These are phyloP conservation scores for Leccinum fallax DNA, from an alignment of 1,284 basidiomycete genomes.

Conservation along the genomic window DNA sequence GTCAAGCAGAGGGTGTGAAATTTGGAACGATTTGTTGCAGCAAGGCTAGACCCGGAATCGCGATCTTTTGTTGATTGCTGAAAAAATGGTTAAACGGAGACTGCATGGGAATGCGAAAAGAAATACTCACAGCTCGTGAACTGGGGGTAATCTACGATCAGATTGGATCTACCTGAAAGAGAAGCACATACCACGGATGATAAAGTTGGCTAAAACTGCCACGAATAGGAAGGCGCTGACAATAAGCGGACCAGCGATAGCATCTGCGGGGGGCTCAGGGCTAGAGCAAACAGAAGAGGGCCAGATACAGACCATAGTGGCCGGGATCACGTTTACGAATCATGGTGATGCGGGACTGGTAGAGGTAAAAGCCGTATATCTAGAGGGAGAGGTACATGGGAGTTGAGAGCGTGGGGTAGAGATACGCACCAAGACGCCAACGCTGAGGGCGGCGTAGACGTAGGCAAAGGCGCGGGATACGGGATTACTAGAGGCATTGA, in stretches of 20 bases:
- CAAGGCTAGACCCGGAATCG: constrained; percentile 35
- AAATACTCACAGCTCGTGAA: constrained; percentile 43
- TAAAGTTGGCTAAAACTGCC: constrained; percentile 85
- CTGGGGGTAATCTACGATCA: constrained; percentile 13
- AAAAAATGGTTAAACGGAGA: neutral
- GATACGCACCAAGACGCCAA: constrained; percentile 59
- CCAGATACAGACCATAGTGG: constrained; percentile 73
- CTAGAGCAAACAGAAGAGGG: neutral
- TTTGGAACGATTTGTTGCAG: constrained; percentile 26
- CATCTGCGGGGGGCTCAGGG: constrained; percentile 52
- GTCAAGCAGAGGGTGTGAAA: constrained; percentile 22
- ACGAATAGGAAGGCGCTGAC: constrained; percentile 82
- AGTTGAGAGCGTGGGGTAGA: neutral
- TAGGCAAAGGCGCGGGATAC: constrained; percentile 83
- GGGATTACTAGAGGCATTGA: constrained; percentile 81
- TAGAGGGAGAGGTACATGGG: constrained; percentile 34
- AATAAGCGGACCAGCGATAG: constrained; percentile 77
- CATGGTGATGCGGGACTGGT: constrained; percentile 88
- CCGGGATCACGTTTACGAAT: constrained; percentile 92
- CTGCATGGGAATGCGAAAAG: neutral
- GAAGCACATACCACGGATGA: constrained; percentile 68
- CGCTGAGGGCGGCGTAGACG: constrained; percentile 79
- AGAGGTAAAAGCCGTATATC: constrained; percentile 87
- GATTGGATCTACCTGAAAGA: neutral
- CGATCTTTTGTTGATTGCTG: constrained; percentile 28